Conservation (phyloP, 495 filamentous ascomycete genomes). For the Penicillium paxilli region DNA sequence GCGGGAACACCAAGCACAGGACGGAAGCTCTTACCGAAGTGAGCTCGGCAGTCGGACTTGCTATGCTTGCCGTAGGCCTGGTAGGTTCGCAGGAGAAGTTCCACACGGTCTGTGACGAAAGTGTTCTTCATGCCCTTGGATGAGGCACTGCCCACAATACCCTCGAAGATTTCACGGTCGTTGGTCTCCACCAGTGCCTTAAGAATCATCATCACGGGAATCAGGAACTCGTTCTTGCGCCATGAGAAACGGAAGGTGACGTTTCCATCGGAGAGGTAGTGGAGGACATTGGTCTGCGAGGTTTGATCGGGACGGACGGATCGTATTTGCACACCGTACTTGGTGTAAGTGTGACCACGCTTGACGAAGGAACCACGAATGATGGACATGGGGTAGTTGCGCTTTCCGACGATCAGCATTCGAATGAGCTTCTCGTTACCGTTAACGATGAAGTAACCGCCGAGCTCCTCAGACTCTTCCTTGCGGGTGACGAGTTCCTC, state of each 20-base stretch:
- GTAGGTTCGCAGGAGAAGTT: conserved; percentile 89
- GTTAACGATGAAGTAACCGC: conserved; percentile 80
- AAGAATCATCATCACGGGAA: conserved; percentile 93
- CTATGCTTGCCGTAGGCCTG: conserved; percentile 83
- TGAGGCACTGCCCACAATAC: conserved; percentile 69
- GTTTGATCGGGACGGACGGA: conserved; percentile 94
- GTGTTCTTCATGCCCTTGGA: conserved; percentile 81
- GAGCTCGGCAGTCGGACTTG: conserved; percentile 72
- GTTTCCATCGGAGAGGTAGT: conserved; percentile 94
- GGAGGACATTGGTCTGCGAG: conserved; percentile 94
- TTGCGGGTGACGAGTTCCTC: conserved; percentile 78
- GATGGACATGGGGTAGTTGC: conserved; percentile 95
- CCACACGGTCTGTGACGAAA: conserved; percentile 91
- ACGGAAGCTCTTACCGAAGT: conserved; percentile 86
- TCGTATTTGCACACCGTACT: conserved; percentile 85
- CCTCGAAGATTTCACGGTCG: conserved; percentile 93
- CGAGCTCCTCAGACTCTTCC: conserved; percentile 90
- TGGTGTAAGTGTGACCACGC: conserved; percentile 81
- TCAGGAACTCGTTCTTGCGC: conserved; percentile 93
- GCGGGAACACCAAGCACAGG: conserved; percentile 77
- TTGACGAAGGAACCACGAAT: conserved; percentile 82
- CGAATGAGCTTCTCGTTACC: conserved; percentile 88
- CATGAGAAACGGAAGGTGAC: conserved; percentile 96
- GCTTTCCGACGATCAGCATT: conserved; percentile 80
- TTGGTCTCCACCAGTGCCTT: conserved; percentile 96